These are phyloP conservation scores for Neurospora pannonica DNA, from an alignment of 495 filamentous ascomycete genomes.

Conservation along the genomic window DNA sequence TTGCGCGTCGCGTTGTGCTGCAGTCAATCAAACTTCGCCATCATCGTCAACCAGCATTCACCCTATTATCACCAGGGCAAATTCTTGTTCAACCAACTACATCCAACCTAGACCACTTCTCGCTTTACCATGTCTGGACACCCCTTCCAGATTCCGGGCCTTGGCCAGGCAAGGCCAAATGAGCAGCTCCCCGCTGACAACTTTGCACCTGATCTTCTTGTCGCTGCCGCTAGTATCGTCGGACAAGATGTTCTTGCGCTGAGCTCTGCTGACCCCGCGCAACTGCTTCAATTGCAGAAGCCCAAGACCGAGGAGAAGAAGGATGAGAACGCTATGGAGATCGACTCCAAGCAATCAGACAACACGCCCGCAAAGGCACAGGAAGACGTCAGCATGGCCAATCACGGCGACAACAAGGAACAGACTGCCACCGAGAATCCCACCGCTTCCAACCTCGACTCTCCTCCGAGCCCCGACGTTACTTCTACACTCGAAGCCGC, in stretches of 20 bases:
- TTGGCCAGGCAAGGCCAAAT: constrained; percentile 22
- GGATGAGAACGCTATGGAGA: constrained; percentile 6
- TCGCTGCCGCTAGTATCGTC: constrained; percentile 7
- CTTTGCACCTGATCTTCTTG: constrained; percentile 15
- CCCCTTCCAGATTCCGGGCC: constrained; percentile 31
- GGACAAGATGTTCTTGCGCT: neutral
- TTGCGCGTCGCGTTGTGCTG: neutral
- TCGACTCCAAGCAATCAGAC: neutral
- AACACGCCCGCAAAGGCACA: neutral
- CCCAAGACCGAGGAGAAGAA: constrained; percentile 3
- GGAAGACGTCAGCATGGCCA: neutral
- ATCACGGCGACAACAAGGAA: constrained; percentile 3
- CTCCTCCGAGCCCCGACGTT: constrained; percentile 23
- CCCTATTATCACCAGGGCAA: neutral
- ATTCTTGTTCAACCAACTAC: neutral
- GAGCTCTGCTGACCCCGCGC: neutral
- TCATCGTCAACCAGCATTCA: neutral
- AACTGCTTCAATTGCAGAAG: neutral
- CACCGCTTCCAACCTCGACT: constrained; percentile 2
- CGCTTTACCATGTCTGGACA: constrained; percentile 31
- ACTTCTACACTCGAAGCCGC: constrained; percentile 39
- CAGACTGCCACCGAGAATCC: neutral
- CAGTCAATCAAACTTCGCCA: neutral
- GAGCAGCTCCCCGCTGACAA: constrained; percentile 15
- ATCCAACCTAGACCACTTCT: neutral